Evolutionary conservation across 345 rosid genomes (phyloP).

Genomic region (Lagerstroemia speciosa): DNA sequence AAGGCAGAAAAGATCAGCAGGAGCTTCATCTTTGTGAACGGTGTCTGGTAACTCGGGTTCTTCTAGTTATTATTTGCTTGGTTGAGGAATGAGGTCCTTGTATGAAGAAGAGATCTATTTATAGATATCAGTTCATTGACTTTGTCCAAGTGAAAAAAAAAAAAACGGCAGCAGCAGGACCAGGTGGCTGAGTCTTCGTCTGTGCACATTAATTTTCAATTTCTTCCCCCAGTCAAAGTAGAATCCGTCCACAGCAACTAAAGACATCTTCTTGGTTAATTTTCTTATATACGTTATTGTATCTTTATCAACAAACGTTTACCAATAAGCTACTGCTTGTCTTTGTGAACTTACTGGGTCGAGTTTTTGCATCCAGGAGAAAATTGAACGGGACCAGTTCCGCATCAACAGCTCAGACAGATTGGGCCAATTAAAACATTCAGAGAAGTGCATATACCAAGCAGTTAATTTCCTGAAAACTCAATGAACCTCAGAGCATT

Average conservation of each 20-base stretch:
- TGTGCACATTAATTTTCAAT: neutral
- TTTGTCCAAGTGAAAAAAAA: neutral
- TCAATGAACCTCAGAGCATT: too few relatives aligned
- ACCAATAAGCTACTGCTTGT: neutral
- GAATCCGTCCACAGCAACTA: neutral
- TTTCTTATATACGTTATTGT: neutral
- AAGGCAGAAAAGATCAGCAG: conserved; percentile 5
- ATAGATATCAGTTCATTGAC: neutral
- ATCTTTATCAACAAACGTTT: neutral
- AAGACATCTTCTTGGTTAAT: neutral
- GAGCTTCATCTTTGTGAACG: conserved; percentile 9
- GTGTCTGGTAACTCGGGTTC: neutral
- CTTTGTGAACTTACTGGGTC: neutral
- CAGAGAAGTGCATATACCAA: too few relatives aligned
- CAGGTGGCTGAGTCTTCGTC: neutral
- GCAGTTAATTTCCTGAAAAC: too few relatives aligned
- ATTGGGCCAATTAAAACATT: neutral
- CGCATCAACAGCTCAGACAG: neutral
- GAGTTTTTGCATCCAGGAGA: neutral
- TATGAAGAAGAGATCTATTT: neutral
- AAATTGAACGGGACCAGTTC: neutral
- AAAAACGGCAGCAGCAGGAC: neutral
- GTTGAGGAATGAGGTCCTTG: neutral
- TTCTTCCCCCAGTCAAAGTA: neutral
- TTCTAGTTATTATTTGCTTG: neutral